Conservation (phyloP, 2,329 filamentous ascomycete species). For the Tolypocladium amazonense region DNA sequence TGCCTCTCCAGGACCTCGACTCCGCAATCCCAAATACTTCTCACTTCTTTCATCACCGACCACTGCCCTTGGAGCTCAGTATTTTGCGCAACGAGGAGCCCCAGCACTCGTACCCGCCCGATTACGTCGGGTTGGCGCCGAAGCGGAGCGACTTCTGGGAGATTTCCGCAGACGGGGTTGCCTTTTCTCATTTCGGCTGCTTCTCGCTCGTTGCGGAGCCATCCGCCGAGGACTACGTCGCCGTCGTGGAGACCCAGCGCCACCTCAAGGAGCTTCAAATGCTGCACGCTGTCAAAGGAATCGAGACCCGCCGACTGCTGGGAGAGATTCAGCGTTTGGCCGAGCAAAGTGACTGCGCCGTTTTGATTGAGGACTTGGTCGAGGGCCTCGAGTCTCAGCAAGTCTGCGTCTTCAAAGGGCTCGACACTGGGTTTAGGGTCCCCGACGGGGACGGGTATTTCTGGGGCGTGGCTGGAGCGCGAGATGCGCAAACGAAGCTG, state of each 20-base stretch:
- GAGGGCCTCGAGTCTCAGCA: slow-evolving; percentile 14
- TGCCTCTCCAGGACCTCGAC: background rate
- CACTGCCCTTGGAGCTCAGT: slow-evolving; percentile 7
- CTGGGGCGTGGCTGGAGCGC: slow-evolving; percentile 19
- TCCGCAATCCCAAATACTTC: background rate
- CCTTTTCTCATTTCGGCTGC: slow-evolving; percentile 17
- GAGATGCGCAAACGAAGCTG: slow-evolving; percentile 4
- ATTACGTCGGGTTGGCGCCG: slow-evolving; percentile 13
- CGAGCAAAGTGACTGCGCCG: slow-evolving; percentile 5
- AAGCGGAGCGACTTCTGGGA: slow-evolving; percentile 19
- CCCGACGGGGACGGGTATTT: slow-evolving; percentile 18
- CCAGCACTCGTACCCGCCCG: slow-evolving; percentile 7
- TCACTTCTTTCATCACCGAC: background rate
- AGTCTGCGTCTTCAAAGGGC: slow-evolving; percentile 19
- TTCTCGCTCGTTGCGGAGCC: slow-evolving; percentile 18
- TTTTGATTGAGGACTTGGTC: slow-evolving; percentile 15
- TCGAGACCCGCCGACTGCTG: slow-evolving; percentile 15
- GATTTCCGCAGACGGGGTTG: slow-evolving; percentile 13
- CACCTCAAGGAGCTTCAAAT: slow-evolving; percentile 20
- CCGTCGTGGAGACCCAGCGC: slow-evolving; percentile 18
- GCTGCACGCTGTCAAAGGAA: slow-evolving; percentile 17
- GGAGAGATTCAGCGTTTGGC: slow-evolving; percentile 11
- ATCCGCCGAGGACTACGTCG: slow-evolving; percentile 15
- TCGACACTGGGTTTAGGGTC: slow-evolving; percentile 23
- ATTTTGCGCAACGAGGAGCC: slow-evolving; percentile 8